Evolutionary conservation across 352 stramenopile genomes (phyloP).

Genomic region (Phytopythium litorale): DNA sequence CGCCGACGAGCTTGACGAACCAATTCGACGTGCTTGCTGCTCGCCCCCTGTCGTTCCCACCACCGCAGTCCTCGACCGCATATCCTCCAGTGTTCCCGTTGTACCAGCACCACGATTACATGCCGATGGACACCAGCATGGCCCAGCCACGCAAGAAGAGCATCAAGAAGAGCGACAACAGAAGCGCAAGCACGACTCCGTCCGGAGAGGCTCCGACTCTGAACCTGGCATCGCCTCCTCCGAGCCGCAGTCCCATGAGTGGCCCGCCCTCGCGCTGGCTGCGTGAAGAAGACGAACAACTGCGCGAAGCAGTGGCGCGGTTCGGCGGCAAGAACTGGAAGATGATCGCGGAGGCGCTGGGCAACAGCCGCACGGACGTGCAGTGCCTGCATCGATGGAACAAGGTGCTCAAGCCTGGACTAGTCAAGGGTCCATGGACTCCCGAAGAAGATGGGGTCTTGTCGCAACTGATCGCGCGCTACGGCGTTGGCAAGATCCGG

Average conservation of each 20-base stretch:
- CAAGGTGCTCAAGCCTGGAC: constrained; percentile 86
- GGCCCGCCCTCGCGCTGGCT: constrained; percentile 68
- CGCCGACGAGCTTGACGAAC: not conserved
- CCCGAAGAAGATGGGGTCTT: constrained; percentile 83
- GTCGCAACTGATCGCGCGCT: constrained; percentile 62
- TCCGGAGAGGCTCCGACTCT: not conserved
- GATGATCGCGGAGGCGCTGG: constrained; percentile 88
- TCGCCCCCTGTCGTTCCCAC: not conserved
- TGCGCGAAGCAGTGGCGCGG: constrained; percentile 85
- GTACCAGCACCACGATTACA: not conserved
- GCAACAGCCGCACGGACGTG: constrained; percentile 88
- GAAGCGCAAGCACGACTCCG: not conserved
- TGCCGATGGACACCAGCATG: not conserved
- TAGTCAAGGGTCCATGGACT: constrained; percentile 89
- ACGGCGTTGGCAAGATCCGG: constrained; percentile 86
- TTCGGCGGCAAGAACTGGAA: constrained; percentile 95
- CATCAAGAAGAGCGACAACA: constrained; percentile 2
- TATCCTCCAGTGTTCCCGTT: not conserved
- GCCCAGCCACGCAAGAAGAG: not conserved
- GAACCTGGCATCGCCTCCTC: constrained; percentile 5
- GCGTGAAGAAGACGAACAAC: constrained; percentile 88
- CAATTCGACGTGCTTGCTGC: not conserved
- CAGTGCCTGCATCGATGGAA: constrained; percentile 97
- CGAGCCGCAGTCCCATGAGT: constrained; percentile 9
- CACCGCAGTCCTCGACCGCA: not conserved